Evolutionary conservation across 2,329 filamentous ascomycete species (phyloP).

Genomic region (Cercospora nicotianae): DNA sequence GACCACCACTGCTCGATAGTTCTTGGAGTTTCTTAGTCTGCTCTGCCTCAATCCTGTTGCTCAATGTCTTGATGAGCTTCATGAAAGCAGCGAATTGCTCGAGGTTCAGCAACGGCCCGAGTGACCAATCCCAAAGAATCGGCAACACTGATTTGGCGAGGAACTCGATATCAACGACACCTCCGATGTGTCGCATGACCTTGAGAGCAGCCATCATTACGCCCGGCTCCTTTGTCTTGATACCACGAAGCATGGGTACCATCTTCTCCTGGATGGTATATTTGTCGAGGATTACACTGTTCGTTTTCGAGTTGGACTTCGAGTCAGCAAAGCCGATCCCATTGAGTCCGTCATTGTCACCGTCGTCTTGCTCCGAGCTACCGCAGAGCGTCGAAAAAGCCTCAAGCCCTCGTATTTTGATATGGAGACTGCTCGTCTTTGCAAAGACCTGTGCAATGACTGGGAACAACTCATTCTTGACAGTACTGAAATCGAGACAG

Average conservation of each 20-base stretch:
- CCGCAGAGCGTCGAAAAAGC: slow-evolving; percentile 89
- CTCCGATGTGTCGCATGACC: slow-evolving; percentile 80
- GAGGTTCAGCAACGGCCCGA: slow-evolving; percentile 85
- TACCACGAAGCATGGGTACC: slow-evolving; percentile 81
- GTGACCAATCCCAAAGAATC: slow-evolving; percentile 84
- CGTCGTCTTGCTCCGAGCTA: slow-evolving; percentile 53
- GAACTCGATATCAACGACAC: slow-evolving; percentile 82
- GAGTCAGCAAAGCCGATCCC: slow-evolving; percentile 57
- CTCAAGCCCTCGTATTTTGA: slow-evolving; percentile 89
- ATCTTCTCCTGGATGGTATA: slow-evolving; percentile 99
- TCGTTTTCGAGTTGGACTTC: slow-evolving; percentile 48
- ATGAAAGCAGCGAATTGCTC: slow-evolving; percentile 86
- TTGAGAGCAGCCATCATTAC: slow-evolving; percentile 93
- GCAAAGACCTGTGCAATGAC: slow-evolving; percentile 87
- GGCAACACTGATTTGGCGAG: slow-evolving; percentile 89
- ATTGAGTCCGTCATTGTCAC: slow-evolving; percentile 69
- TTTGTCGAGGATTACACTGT: slow-evolving; percentile 77
- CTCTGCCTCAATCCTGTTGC: slow-evolving; percentile 79
- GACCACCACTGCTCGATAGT: slow-evolving; percentile 59
- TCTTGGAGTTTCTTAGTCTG: slow-evolving; percentile 87
- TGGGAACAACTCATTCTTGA: slow-evolving; percentile 95
- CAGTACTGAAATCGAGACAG: slow-evolving; percentile 90
- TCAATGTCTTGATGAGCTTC: slow-evolving; percentile 79
- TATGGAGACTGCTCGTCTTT: slow-evolving; percentile 87
- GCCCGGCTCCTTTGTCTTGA: slow-evolving; percentile 96